Conservation (phyloP, 2,329 filamentous ascomycete genomes). For the Colletotrichum viniferum region DNA sequence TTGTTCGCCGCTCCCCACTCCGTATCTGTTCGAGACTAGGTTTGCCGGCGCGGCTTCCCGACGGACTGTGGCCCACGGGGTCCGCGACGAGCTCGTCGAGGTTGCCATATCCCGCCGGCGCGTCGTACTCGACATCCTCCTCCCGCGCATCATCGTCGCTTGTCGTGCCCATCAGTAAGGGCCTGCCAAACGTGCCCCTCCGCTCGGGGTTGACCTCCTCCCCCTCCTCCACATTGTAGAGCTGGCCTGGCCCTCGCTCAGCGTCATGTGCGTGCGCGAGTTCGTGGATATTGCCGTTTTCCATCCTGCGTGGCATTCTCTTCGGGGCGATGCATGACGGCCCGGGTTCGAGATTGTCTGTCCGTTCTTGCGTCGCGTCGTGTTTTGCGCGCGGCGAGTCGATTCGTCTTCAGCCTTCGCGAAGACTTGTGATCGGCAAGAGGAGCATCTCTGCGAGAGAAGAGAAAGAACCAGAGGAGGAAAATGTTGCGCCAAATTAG, state of each 20-base stretch:
- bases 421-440: not conserved
- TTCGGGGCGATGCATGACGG: not conserved
- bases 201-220: not conserved
- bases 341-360: not conserved
- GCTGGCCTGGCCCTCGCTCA: too few species aligned
- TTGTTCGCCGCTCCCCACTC: not conserved
- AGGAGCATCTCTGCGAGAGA: not conserved
- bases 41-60: not conserved
- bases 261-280: not conserved
- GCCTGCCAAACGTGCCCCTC: not conserved
- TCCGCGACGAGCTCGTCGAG: slow-evolving; percentile 45
- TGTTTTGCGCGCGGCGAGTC: not conserved
- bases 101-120: slow-evolving; percentile 39
- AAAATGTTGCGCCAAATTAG: not conserved
- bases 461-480: not conserved
- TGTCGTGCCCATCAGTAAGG: not conserved
- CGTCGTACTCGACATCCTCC: slow-evolving; percentile 26
- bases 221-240: not conserved
- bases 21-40: slow-evolving; percentile 12
- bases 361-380: not conserved
- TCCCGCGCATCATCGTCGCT: not conserved
- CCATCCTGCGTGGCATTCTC: not conserved
- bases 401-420: not conserved
- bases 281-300: not conserved
- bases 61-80: slow-evolving; percentile 19